phyloP scores from a whole-genome alignment of 306 rosid genomes.

The Medicago lupulina region DNA sequence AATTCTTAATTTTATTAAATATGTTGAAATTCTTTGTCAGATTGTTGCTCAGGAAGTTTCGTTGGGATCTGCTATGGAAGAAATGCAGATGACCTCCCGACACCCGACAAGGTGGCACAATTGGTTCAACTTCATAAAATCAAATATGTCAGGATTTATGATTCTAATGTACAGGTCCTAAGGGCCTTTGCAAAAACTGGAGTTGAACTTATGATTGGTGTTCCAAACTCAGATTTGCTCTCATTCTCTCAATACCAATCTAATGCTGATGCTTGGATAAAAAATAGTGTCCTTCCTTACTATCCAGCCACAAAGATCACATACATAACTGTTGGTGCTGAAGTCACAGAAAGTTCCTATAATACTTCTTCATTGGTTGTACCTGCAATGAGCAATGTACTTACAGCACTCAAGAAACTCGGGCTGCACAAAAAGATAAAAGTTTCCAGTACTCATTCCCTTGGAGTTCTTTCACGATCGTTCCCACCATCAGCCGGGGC shows the following conservation, averaged over 20 bases:
- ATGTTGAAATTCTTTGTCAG: conserved; percentile 48
- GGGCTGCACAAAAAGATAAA: conserved; percentile 85
- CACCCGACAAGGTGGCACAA: conserved; percentile 92
- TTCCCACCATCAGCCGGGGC: conserved; percentile 99
- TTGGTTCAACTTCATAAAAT: conserved; percentile 84
- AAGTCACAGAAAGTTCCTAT: conserved; percentile 75
- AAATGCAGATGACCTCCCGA: conserved; percentile 96
- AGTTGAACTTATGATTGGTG: conserved; percentile 89
- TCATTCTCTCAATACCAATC: conserved; percentile 94
- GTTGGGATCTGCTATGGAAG: conserved; percentile 96
- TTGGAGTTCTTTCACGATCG: conserved; percentile 90
- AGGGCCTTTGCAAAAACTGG: conserved; percentile 95
- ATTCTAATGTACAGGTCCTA: conserved; percentile 83
- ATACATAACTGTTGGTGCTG: conserved; percentile 90
- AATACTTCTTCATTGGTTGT: conserved; percentile 76
- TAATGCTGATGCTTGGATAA: conserved; percentile 88
- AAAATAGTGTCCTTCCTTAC: conserved; percentile 84
- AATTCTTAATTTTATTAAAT: conserved; percentile 14
- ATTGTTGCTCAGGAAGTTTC: conserved; percentile 75
- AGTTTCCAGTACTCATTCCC: conserved; percentile 94
- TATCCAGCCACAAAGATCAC: conserved; percentile 92
- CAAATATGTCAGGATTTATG: conserved; percentile 83
- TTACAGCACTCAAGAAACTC: conserved; percentile 74
- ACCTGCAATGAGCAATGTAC: conserved; percentile 94
- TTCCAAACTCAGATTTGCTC: conserved; percentile 79